These are phyloP conservation scores for Suillus cothurnatus DNA, from an alignment of 768 basidiomycete genomes.

Conservation along the genomic window DNA sequence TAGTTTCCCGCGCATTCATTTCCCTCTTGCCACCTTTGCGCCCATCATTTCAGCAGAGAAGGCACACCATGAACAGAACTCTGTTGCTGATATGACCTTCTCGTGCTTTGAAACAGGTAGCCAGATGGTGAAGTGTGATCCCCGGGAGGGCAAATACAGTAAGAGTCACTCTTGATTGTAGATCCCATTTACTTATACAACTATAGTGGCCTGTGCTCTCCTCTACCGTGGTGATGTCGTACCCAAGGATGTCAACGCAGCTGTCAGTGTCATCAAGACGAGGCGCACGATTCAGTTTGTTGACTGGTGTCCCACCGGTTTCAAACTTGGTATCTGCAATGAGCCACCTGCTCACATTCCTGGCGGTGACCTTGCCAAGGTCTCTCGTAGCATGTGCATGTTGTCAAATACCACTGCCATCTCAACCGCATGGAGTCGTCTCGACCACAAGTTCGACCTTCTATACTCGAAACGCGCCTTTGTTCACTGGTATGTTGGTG, in stretches of 20 bases:
- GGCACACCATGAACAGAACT: conserved; percentile 95
- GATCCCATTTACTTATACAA: conserved; percentile 4
- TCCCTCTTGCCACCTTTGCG: conserved; percentile 96
- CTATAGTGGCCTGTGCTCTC: conserved; percentile 63
- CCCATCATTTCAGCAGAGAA: conserved; percentile 94
- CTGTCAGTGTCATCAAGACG: conserved; percentile 74
- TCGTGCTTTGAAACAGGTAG: conserved; percentile 79
- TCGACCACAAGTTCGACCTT: conserved; percentile 80
- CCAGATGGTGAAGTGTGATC: conserved; percentile 83
- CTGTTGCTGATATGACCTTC: conserved; percentile 98
- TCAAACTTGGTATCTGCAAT: conserved; percentile 80
- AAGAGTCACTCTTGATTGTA: conserved; percentile 19
- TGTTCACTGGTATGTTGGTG: conserved; percentile 69
- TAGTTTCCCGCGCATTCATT: conserved; percentile 97
- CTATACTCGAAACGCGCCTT: conserved; percentile 69
- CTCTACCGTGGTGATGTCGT: conserved; percentile 79
- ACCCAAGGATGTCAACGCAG: conserved; percentile 77
- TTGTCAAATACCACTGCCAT: conserved; percentile 76
- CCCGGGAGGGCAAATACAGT: conserved; percentile 80
- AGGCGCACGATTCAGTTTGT: conserved; percentile 81
- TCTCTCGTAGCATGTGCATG: conserved; percentile 78
- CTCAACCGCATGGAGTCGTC: conserved; percentile 71
- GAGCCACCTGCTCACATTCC: conserved; percentile 76
- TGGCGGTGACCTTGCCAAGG: conserved; percentile 76
- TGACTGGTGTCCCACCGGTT: conserved; percentile 80